phyloP scores from a whole-genome alignment of 1,139 yeast species.

The Candida sojae region DNA sequence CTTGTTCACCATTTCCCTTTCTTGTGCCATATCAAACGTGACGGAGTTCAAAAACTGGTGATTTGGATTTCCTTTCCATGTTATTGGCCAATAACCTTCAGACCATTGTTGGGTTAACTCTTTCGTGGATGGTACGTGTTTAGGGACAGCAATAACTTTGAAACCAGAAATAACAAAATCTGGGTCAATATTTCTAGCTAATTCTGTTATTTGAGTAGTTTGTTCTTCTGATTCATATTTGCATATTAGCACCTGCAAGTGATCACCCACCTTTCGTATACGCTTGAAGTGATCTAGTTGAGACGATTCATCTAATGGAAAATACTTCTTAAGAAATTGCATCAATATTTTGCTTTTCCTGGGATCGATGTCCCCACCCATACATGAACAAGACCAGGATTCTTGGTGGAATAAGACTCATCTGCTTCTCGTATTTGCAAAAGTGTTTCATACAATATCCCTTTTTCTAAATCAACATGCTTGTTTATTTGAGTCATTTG shows the following conservation, averaged over 20 bases:
- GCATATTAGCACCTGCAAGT: conserved; percentile 30
- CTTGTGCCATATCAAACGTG: conserved; percentile 47
- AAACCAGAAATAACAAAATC: conserved; percentile 14
- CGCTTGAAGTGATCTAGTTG: conserved; percentile 34
- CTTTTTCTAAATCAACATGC: conserved; percentile 46
- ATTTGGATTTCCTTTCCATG: conserved; percentile 93
- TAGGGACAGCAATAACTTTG: conserved; percentile 30
- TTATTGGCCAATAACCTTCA: conserved; percentile 72
- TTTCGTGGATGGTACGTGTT: conserved; percentile 51
- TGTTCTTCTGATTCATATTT: conserved; percentile 19
- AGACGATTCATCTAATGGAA: conserved; percentile 26
- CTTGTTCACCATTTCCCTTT: conserved; percentile 36
- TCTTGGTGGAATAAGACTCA: conserved; percentile 15
- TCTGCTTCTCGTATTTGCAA: conserved; percentile 45
- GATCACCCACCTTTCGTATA: conserved; percentile 23
- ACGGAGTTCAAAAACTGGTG: conserved; percentile 66
- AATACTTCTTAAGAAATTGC: conserved; percentile 25
- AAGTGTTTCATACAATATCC: conserved; percentile 49
- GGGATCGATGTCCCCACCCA: conserved; percentile 54
- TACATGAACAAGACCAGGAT: conserved; percentile 43
- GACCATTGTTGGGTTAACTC: conserved; percentile 70
- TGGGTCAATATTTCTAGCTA: conserved; percentile 17
- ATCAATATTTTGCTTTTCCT: conserved; percentile 29
- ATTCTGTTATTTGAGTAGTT: conserved; percentile 16
- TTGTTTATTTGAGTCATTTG: conserved; percentile 1